Percentiles rank a stretch among this genome's conserved stretches.
phyloP scores from a whole-genome alignment of 2,329 filamentous ascomycete genomes.

The Alternaria metachromatica region DNA sequence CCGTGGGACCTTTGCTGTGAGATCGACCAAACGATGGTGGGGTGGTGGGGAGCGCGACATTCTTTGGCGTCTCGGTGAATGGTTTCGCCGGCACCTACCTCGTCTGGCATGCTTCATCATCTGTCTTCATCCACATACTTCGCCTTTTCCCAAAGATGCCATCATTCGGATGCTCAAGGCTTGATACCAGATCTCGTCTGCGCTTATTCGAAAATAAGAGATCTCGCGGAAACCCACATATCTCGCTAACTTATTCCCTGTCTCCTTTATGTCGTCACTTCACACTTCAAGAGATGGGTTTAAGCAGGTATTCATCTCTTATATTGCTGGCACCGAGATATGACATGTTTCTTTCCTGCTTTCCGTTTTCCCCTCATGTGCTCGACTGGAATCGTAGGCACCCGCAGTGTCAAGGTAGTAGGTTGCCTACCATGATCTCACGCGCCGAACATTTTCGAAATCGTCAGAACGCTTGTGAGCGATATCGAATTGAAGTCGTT shows the following conservation, averaged over 20 bases:
- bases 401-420: not conserved
- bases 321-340: not conserved
- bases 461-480: not conserved
- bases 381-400: not conserved
- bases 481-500: not conserved
- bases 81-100: constrained; percentile 1
- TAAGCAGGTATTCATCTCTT: not conserved
- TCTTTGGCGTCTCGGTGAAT: constrained; percentile 10
- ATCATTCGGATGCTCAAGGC: not conserved
- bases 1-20: constrained; percentile 1
- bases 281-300: not conserved
- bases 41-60: constrained; percentile 12
- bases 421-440: not conserved
- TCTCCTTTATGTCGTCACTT: not conserved
- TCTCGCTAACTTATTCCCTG: not conserved
- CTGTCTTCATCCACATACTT: not conserved
- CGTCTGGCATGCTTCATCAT: not conserved
- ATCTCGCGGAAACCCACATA: not conserved
- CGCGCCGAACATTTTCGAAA: not conserved
- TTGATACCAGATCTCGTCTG: not conserved
- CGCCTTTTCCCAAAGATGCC: not conserved
- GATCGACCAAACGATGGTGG: constrained; percentile 7
- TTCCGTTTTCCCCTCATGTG: not conserved
- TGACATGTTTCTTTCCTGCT: not conserved
- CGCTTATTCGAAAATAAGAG: not conserved